Conservation (phyloP, 805 yeast genomes). For the Tetrapisispora namnaoensis region DNA sequence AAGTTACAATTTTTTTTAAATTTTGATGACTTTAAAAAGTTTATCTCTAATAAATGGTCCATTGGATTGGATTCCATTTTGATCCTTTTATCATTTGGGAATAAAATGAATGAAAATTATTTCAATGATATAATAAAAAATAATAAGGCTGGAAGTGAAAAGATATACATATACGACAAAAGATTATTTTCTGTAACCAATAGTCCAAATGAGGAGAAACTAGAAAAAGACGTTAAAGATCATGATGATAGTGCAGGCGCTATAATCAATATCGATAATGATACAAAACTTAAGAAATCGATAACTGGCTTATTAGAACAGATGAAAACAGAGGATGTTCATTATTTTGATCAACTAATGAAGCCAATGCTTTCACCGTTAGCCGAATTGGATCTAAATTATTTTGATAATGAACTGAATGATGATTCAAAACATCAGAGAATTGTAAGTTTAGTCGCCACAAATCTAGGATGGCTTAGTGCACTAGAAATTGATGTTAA, state of each 20-base stretch:
- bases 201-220: conserved; percentile 8
- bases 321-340: neutral
- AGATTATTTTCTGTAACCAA: conserved; percentile 37
- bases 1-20: conserved; percentile 33
- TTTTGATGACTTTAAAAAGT: conserved; percentile 35
- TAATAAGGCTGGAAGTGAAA: conserved; percentile 18
- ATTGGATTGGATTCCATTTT: conserved; percentile 37
- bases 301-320: neutral
- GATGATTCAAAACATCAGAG: conserved; percentile 11
- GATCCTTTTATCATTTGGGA: conserved; percentile 56
- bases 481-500: conserved; percentile 35
- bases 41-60: conserved; percentile 33
- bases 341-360: conserved; percentile 5
- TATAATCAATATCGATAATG: no score
- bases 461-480: conserved; percentile 44
- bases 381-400: conserved; percentile 12
- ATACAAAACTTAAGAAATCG: neutral
- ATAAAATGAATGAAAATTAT: conserved; percentile 36
- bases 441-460: conserved; percentile 31
- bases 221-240: neutral
- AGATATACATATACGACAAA: conserved; percentile 56
- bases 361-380: conserved; percentile 33
- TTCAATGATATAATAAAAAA: neutral
- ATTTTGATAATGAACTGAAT: neutral
- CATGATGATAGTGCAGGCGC: neutral